Percentiles rank a stretch among this genome's conserved stretches.
Conservation (phyloP, 2,329 filamentous ascomycete species). For the Rutstroemia sydowiana region DNA sequence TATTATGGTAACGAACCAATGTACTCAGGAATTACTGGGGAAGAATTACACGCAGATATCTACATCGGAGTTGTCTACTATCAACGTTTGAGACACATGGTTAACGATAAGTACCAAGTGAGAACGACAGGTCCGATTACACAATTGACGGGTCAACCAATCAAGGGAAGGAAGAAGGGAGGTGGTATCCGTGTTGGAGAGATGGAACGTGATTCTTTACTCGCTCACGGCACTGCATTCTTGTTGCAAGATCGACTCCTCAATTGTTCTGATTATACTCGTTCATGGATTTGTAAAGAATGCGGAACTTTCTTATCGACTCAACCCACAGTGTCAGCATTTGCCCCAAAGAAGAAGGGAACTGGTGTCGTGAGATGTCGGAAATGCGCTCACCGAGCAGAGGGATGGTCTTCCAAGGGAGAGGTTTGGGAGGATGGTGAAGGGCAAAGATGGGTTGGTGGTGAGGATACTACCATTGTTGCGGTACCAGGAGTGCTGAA, state of each 20-base stretch:
- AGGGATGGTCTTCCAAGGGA: slow-evolving; percentile 42
- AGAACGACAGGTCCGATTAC: slow-evolving; percentile 92
- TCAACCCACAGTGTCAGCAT: slow-evolving; percentile 67
- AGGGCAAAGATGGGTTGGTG: slow-evolving; percentile 77
- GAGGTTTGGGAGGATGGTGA: slow-evolving; percentile 92
- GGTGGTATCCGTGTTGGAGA: slow-evolving; percentile 98
- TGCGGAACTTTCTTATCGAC: slow-evolving; percentile 90
- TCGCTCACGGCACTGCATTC: slow-evolving; percentile 93
- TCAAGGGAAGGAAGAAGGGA: slow-evolving; percentile 93
- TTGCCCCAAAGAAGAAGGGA: slow-evolving; percentile 56
- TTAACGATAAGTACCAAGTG: slow-evolving; percentile 99
- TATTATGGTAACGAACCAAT: slow-evolving; percentile 98
- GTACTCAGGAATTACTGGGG: slow-evolving; percentile 94
- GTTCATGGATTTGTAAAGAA: slow-evolving; percentile 78
- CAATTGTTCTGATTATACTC: slow-evolving; percentile 92
- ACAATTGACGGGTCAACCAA: slow-evolving; percentile 84
- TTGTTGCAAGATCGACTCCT: slow-evolving; percentile 89
- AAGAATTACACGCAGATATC: slow-evolving; percentile 90
- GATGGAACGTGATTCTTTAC: slow-evolving; percentile 94
- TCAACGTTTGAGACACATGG: slow-evolving; percentile 97
- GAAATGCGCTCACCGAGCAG: slow-evolving; percentile 53
- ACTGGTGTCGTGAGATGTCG: slow-evolving; percentile 70
- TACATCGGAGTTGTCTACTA: slow-evolving; percentile 98
- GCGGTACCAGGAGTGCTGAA: slow-evolving; percentile 88
- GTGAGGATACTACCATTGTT: slow-evolving; percentile 83